These are phyloP conservation scores for Conidiobolus incongruus DNA, from an alignment of 371 early-diverging fungal genomes.

Conservation along the genomic window DNA sequence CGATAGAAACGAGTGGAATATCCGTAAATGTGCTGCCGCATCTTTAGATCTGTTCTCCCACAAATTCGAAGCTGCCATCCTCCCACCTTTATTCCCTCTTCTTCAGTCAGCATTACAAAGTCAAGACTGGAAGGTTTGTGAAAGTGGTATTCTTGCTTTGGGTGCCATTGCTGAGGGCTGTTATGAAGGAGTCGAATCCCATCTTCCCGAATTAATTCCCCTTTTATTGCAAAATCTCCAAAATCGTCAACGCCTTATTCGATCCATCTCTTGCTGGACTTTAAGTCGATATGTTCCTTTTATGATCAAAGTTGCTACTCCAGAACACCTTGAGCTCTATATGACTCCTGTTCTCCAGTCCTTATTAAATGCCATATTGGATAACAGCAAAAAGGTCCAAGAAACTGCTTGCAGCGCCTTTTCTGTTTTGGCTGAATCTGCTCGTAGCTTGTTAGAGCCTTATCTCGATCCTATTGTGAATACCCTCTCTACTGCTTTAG, in stretches of 20 bases:
- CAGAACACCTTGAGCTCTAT: slow-evolving; percentile 33
- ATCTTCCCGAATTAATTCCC: slow-evolving; percentile 68
- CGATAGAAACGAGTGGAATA: slow-evolving; percentile 77
- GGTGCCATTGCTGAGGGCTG: slow-evolving; percentile 95
- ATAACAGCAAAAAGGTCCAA: slow-evolving; percentile 84
- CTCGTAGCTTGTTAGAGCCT: slow-evolving; percentile 48
- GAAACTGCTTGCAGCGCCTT: slow-evolving; percentile 88
- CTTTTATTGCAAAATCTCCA: slow-evolving; percentile 54
- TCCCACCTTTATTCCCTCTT: slow-evolving; percentile 62
- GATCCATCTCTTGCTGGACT: slow-evolving; percentile 96
- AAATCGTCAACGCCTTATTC: slow-evolving; percentile 70
- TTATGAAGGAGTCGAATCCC: slow-evolving; percentile 61
- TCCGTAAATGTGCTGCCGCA: slow-evolving; percentile 94
- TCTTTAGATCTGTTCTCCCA: slow-evolving; percentile 82
- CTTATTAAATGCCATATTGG: slow-evolving; percentile 51
- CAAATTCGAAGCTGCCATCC: slow-evolving; percentile 54
- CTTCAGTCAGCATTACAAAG: slow-evolving; percentile 56
- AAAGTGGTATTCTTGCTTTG: slow-evolving; percentile 86
- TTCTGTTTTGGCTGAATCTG: slow-evolving; percentile 78
- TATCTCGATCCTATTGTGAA: slow-evolving; percentile 61
- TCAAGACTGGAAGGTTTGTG: slow-evolving; percentile 71
- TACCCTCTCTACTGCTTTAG: slow-evolving; percentile 49
- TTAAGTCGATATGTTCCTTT: slow-evolving; percentile 78
- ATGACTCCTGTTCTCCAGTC: slow-evolving; percentile 58
- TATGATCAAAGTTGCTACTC: slow-evolving; percentile 36